Evolutionary conservation across 2,329 filamentous ascomycete genomes (phyloP).

Genomic region (Ceratocystis ficicola): DNA sequence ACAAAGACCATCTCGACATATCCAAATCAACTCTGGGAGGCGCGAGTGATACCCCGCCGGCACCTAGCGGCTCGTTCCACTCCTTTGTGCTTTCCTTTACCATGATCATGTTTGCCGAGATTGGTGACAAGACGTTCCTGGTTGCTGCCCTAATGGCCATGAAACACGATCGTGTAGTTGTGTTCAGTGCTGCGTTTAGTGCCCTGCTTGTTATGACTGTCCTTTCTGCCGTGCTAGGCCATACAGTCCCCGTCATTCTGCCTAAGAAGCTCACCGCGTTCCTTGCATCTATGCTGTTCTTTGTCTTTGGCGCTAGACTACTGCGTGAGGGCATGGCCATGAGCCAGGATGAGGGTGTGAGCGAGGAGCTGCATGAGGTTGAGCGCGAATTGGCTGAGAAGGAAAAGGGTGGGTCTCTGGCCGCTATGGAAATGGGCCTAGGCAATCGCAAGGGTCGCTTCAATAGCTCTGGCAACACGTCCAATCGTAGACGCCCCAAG

Average conservation of each 20-base stretch:
- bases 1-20: slow-evolving; percentile 51
- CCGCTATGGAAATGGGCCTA: slow-evolving; percentile 63
- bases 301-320: slow-evolving; percentile 77
- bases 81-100: slow-evolving; percentile 86
- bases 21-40: slow-evolving; percentile 25
- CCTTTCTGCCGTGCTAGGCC: slow-evolving; percentile 80
- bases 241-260: slow-evolving; percentile 79
- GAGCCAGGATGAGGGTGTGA: slow-evolving; percentile 77
- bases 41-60: slow-evolving; percentile 26
- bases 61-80: slow-evolving; percentile 47
- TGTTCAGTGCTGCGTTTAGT: slow-evolving; percentile 88
- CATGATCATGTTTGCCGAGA: slow-evolving; percentile 95
- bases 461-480: slow-evolving; percentile 58
- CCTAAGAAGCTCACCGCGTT: slow-evolving; percentile 86
- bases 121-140: slow-evolving; percentile 97
- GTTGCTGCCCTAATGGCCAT: slow-evolving; percentile 97
- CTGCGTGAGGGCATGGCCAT: slow-evolving; percentile 79
- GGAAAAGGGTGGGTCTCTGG: slow-evolving; percentile 62
- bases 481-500: slow-evolving; percentile 37
- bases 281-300: slow-evolving; percentile 71
- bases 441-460: slow-evolving; percentile 64
- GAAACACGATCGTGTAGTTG: slow-evolving; percentile 86
- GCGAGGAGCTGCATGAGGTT: slow-evolving; percentile 96
- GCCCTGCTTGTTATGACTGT: slow-evolving; percentile 91
- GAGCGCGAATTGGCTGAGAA: slow-evolving; percentile 90